Evolutionary conservation across 495 filamentous ascomycete species (phyloP).

Genomic region (Trichoderma parareesei): DNA sequence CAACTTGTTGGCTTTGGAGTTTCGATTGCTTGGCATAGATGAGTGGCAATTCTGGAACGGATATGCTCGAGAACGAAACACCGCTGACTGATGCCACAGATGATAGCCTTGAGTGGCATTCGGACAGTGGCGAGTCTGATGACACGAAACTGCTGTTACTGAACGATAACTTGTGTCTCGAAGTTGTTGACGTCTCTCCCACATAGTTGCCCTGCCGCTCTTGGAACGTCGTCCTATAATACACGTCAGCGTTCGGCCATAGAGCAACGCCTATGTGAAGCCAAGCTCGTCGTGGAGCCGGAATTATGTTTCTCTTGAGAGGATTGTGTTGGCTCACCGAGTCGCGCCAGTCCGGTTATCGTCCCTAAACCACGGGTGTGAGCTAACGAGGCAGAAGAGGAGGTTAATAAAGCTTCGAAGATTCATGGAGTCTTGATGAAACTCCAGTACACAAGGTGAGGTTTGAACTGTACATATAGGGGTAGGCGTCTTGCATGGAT

Average conservation of each 20-base stretch:
- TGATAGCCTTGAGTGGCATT: conserved; percentile 33
- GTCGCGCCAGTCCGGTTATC: not conserved
- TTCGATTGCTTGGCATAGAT: conserved; percentile 7
- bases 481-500: too few relatives aligned
- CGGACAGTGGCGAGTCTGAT: conserved; percentile 25
- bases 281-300: not conserved
- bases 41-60: conserved; percentile 13
- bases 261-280: not conserved
- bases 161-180: conserved; percentile 33
- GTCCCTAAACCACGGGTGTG: not conserved
- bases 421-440: not conserved
- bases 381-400: not conserved
- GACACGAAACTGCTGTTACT: conserved; percentile 33
- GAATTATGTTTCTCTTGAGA: not conserved
- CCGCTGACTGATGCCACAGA: conserved; percentile 33
- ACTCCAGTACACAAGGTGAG: too few relatives aligned
- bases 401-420: too few relatives aligned
- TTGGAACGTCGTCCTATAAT: not conserved
- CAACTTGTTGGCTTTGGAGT: not conserved
- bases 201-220: not conserved
- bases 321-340: not conserved
- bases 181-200: conserved; percentile 11
- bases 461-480: not conserved
- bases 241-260: not conserved
- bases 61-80: conserved; percentile 12